phyloP scores from a whole-genome alignment of 345 rosid species.

The Rhodamnia rubescens region DNA sequence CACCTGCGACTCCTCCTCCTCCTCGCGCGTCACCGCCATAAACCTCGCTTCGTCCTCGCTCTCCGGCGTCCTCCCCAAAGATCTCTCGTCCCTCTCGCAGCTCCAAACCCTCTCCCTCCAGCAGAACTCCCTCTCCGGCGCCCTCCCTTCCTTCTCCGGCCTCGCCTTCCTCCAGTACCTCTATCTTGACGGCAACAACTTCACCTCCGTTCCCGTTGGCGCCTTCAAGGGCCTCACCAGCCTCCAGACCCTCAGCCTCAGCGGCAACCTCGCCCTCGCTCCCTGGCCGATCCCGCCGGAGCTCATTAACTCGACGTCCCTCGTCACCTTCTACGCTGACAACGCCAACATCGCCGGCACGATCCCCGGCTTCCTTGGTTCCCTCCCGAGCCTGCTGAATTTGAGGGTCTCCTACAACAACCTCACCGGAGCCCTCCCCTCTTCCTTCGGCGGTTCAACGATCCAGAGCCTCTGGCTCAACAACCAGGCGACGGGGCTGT shows the following conservation, averaged over 20 bases:
- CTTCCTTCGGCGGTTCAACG: slow-evolving; percentile 32
- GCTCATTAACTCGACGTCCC: slow-evolving; percentile 24
- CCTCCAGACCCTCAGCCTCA: slow-evolving; percentile 33
- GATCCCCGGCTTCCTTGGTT: slow-evolving; percentile 49
- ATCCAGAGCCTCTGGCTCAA: slow-evolving; percentile 60
- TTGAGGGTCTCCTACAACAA: slow-evolving; percentile 68
- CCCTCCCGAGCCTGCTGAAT: slow-evolving; percentile 29
- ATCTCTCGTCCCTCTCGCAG: slow-evolving; percentile 41
- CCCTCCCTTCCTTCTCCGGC: slow-evolving; percentile 48
- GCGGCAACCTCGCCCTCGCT: slow-evolving; percentile 13
- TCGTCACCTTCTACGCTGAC: slow-evolving; percentile 34
- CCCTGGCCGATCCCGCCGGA: slow-evolving; percentile 60
- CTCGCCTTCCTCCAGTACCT: slow-evolving; percentile 33
- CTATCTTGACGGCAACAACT: slow-evolving; percentile 35
- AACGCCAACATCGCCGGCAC: slow-evolving; percentile 26
- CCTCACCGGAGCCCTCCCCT: slow-evolving; percentile 55
- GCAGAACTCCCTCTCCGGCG: slow-evolving; percentile 39
- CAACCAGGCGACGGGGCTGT: slow-evolving; percentile 41
- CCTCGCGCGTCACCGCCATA: slow-evolving; percentile 33
- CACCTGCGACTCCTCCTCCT: slow-evolving; percentile 23
- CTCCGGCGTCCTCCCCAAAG: slow-evolving; percentile 35
- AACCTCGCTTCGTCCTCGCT: slow-evolving; percentile 20
- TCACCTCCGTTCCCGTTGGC: slow-evolving; percentile 36
- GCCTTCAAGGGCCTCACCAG: slow-evolving; percentile 53
- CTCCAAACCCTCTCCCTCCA: slow-evolving; percentile 38